Conservation (phyloP, 2,329 filamentous ascomycete species). For the Ophiostoma piceae region DNA sequence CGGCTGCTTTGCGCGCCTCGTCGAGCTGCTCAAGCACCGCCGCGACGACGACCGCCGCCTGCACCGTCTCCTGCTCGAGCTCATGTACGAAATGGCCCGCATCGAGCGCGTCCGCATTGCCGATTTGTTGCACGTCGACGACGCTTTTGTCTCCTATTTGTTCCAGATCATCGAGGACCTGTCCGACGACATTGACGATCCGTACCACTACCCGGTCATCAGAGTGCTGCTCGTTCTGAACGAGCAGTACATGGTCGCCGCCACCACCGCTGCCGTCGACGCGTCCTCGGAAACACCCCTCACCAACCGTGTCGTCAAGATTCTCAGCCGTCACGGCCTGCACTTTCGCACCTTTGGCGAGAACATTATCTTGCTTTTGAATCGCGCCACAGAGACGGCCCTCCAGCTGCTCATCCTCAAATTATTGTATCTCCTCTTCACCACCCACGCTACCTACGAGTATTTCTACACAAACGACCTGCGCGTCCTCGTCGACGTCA, state of each 20-base stretch:
- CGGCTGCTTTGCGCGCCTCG: constrained; percentile 73
- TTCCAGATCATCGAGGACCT: constrained; percentile 83
- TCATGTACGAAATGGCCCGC: constrained; percentile 94
- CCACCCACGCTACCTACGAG: constrained; percentile 83
- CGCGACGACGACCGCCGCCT: constrained; percentile 63
- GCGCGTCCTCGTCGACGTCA: constrained; percentile 87
- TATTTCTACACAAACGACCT: constrained; percentile 99
- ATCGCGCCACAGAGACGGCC: constrained; percentile 90
- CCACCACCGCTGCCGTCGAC: constrained; percentile 47
- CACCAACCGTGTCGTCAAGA: constrained; percentile 91
- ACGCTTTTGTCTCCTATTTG: constrained; percentile 76
- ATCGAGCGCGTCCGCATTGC: constrained; percentile 74
- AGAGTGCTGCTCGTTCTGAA: constrained; percentile 92
- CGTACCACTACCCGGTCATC: constrained; percentile 94
- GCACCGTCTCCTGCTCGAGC: constrained; percentile 75
- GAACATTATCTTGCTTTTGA: constrained; percentile 91
- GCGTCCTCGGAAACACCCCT: constrained; percentile 40
- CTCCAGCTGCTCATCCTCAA: constrained; percentile 95
- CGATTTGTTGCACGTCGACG: constrained; percentile 71
- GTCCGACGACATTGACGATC: constrained; percentile 81
- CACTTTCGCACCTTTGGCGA: constrained; percentile 92
- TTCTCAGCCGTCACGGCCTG: constrained; percentile 73
- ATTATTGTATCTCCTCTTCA: constrained; percentile 90
- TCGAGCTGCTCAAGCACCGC: constrained; percentile 70
- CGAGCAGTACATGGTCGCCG: constrained; percentile 92